Conservation (phyloP, 768 basidiomycete species). For the Suillus discolor region DNA sequence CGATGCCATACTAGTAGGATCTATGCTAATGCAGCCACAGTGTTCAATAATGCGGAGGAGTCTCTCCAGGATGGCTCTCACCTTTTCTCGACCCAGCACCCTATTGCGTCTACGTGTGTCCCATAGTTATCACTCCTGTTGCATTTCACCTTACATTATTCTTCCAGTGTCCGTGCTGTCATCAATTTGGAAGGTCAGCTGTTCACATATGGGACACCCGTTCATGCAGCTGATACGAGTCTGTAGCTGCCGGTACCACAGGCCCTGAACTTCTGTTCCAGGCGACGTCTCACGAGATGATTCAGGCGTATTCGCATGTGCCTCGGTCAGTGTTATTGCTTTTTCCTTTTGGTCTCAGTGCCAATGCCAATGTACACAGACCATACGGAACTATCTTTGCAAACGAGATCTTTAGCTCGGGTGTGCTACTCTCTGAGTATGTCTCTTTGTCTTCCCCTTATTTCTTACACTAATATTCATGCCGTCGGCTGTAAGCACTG, state of each 20-base stretch:
- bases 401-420: conserved; percentile 91
- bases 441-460: conserved; percentile 20
- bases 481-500: conserved; percentile 58
- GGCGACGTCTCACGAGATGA: conserved; percentile 95
- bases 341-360: neutral
- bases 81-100: conserved; percentile 90
- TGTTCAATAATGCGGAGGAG: conserved; percentile 96
- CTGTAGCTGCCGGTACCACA: conserved; percentile 77
- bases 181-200: conserved; percentile 85
- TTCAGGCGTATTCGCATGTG: conserved; percentile 83
- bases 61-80: conserved; percentile 94
- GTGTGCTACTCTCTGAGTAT: conserved; percentile 88
- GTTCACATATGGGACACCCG: neutral
- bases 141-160: neutral
- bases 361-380: conserved; percentile 34
- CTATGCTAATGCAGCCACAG: conserved; percentile 38
- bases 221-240: neutral
- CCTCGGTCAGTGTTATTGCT: conserved; percentile 53
- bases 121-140: conserved; percentile 6
- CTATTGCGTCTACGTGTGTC: conserved; percentile 65
- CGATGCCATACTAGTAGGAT: neutral
- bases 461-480: conserved; percentile 4
- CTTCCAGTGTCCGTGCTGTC: conserved; percentile 71
- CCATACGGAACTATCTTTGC: conserved; percentile 90
- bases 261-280: conserved; percentile 94